Percentiles rank a stretch among this genome's conserved stretches.
Conservation (phyloP, 768 basidiomycete genomes). For the Amylocystis lapponica region DNA sequence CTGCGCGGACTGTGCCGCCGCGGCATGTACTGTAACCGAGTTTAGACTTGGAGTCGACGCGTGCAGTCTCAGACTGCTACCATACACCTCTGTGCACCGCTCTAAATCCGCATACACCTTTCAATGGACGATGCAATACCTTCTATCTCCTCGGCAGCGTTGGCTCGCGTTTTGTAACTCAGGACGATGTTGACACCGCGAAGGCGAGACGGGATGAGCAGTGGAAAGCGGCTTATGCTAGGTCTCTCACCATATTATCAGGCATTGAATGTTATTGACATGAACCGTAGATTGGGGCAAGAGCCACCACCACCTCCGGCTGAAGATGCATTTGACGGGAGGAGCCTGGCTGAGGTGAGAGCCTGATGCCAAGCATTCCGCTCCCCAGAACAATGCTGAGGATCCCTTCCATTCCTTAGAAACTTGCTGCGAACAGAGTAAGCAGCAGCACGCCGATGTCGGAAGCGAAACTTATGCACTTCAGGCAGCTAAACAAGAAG, state of each 20-base stretch:
- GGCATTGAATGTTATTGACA: too few species aligned
- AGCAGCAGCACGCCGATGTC: slow-evolving; percentile 16
- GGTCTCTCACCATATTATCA: slow-evolving; percentile 42
- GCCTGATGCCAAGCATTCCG: slow-evolving; percentile 7
- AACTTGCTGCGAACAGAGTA: slow-evolving; percentile 87
- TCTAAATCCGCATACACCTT: background rate
- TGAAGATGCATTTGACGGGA: slow-evolving; percentile 76
- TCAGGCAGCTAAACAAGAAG: slow-evolving; percentile 85
- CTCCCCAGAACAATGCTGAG: slow-evolving; percentile 6
- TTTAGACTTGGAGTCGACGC: too few species aligned
- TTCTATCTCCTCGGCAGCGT: slow-evolving; percentile 65
- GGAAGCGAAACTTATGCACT: slow-evolving; percentile 16
- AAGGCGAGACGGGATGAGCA: slow-evolving; percentile 71
- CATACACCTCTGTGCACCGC: background rate
- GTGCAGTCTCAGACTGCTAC: too few species aligned
- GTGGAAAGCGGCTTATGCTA: slow-evolving; percentile 87
- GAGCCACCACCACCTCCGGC: slow-evolving; percentile 73
- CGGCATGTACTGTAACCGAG: too few species aligned
- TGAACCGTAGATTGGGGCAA: slow-evolving; percentile 80
- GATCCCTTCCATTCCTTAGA: slow-evolving; percentile 37
- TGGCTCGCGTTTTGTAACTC: slow-evolving; percentile 80
- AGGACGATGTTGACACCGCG: slow-evolving; percentile 70
- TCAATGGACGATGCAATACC: slow-evolving; percentile 63
- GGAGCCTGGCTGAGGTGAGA: slow-evolving; percentile 84
- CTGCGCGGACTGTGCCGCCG: too few species aligned